phyloP scores from a whole-genome alignment of 306 rosid species.

The Trifolium subterraneum region DNA sequence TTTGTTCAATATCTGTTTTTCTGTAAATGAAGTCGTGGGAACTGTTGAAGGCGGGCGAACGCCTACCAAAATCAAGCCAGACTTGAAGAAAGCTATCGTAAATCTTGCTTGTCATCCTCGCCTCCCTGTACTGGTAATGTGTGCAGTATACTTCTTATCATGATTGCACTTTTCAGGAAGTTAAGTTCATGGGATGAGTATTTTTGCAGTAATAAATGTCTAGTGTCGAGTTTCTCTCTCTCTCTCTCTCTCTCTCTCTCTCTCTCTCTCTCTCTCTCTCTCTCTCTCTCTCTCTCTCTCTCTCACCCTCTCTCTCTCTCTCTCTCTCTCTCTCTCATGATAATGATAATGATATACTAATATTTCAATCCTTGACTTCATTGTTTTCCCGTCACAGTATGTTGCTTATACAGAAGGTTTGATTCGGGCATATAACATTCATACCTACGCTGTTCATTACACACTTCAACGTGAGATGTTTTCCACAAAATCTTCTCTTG shows the following conservation, averaged over 20 bases:
- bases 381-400: slow-evolving; percentile 61
- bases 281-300: slow-evolving; percentile 15
- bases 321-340: slow-evolving; percentile 8
- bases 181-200: too few species aligned
- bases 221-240: slow-evolving; percentile 13
- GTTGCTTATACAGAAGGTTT: slow-evolving; percentile 93
- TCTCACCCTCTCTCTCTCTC: slow-evolving; percentile 3
- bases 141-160: slow-evolving; percentile 26
- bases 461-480: slow-evolving; percentile 83
- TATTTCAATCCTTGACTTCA: slow-evolving; percentile 34
- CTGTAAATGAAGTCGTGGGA: slow-evolving; percentile 82
- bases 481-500: slow-evolving; percentile 35
- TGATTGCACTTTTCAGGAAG: slow-evolving; percentile 15
- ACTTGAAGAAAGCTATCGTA: slow-evolving; percentile 88
- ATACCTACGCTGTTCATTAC: slow-evolving; percentile 91
- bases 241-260: neutral
- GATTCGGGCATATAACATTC: slow-evolving; percentile 94
- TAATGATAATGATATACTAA: slow-evolving; percentile 35
- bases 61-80: slow-evolving; percentile 92
- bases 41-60: slow-evolving; percentile 93
- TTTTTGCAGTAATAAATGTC: slow-evolving; percentile 19
- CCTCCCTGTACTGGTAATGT: slow-evolving; percentile 81
- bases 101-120: slow-evolving; percentile 99
- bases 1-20: slow-evolving; percentile 43
- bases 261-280: slow-evolving; percentile 14